A percentile compares a stretch with the other conserved stretches of the same genome.
phyloP scores from a whole-genome alignment of 345 rosid species.

The Erodium maritimum region DNA sequence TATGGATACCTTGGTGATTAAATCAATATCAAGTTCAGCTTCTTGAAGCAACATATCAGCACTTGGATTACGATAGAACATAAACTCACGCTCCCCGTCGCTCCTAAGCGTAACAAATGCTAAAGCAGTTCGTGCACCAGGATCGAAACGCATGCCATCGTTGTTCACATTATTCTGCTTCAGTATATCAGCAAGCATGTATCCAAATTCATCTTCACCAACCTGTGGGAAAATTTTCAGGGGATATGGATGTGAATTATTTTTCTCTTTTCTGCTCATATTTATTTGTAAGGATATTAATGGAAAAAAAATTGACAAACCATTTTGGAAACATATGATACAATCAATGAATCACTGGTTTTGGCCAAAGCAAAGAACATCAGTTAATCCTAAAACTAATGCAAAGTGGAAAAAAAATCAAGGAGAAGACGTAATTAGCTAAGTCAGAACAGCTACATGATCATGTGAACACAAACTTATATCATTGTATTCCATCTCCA shows the following conservation, averaged over 20 bases:
- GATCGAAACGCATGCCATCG: conserved; percentile 80
- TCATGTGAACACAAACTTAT: too few relatives aligned
- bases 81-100: conserved; percentile 93
- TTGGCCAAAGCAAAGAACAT: too few relatives aligned
- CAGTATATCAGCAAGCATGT: conserved; percentile 79
- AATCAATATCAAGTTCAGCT: conserved; percentile 69
- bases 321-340: too few relatives aligned
- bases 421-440: too few relatives aligned
- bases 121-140: conserved; percentile 86
- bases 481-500: too few relatives aligned
- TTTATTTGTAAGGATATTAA: neutral
- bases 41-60: conserved; percentile 89
- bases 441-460: too few relatives aligned
- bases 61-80: conserved; percentile 96
- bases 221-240: conserved; percentile 34
- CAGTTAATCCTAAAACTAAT: too few relatives aligned
- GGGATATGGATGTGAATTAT: neutral
- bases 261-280: neutral
- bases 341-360: too few relatives aligned
- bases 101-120: conserved; percentile 83
- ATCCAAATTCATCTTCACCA: conserved; percentile 96
- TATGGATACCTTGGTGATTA: conserved; percentile 59
- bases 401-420: too few relatives aligned
- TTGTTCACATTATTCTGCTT: conserved; percentile 79
- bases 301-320: too few relatives aligned